Percentiles rank a stretch among this genome's conserved stretches.
Conservation (phyloP, 2,329 filamentous ascomycete genomes). For the Botrytis elliptica region DNA sequence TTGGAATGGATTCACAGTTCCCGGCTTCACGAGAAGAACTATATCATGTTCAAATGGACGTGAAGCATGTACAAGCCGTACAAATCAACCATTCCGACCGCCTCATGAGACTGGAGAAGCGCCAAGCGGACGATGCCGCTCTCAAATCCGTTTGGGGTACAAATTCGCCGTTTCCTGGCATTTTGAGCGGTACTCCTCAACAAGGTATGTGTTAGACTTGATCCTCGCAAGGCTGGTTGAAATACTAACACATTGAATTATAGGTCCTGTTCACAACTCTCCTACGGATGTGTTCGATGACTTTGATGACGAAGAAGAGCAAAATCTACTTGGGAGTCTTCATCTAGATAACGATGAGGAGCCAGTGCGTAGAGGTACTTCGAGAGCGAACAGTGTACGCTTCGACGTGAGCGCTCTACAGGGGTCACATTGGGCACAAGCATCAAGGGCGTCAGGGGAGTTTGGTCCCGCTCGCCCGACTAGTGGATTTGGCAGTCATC, state of each 20-base stretch:
- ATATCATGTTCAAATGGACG: slow-evolving; percentile 67
- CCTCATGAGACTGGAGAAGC: slow-evolving; percentile 61
- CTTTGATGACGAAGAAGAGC: slow-evolving; percentile 80
- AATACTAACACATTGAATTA: slow-evolving; percentile 28
- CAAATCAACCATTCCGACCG: slow-evolving; percentile 63
- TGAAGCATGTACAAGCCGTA: slow-evolving; percentile 64
- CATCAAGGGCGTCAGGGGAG: slow-evolving; percentile 78
- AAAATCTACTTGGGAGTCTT: slow-evolving; percentile 74
- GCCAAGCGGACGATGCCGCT: slow-evolving; percentile 64
- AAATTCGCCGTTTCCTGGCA: slow-evolving; percentile 85
- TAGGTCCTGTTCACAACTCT: slow-evolving; percentile 77
- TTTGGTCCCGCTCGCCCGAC: slow-evolving; percentile 74
- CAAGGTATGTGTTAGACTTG: slow-evolving; percentile 64
- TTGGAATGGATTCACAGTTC: slow-evolving; percentile 65
- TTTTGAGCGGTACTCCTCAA: slow-evolving; percentile 78
- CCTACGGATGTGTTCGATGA: slow-evolving; percentile 84
- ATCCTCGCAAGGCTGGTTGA: slow-evolving; percentile 15
- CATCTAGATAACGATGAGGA: slow-evolving; percentile 87
- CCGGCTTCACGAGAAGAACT: slow-evolving; percentile 61
- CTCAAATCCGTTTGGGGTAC: slow-evolving; percentile 89
- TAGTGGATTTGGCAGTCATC: slow-evolving; percentile 74
- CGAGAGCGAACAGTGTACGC: slow-evolving; percentile 92
- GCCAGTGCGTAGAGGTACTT: slow-evolving; percentile 80
- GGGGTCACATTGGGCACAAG: slow-evolving; percentile 79
- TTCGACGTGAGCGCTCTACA: slow-evolving; percentile 96